A percentile compares a stretch with the other conserved stretches of the same genome.
phyloP scores from a whole-genome alignment of 2,329 filamentous ascomycete species.

The Colletotrichum musicola region DNA sequence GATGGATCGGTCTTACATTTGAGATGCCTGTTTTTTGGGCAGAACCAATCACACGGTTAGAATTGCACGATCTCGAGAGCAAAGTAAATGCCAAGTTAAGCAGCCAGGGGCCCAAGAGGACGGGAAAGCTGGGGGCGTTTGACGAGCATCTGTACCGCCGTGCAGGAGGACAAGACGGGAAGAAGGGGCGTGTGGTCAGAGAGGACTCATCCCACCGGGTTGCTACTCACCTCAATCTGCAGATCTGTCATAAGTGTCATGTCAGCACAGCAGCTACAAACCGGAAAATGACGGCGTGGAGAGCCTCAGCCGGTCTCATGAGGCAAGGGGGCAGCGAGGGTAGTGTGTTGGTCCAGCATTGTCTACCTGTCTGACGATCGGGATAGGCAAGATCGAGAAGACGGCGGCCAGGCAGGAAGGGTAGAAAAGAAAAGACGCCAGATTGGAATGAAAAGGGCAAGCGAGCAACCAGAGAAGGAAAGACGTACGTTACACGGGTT shows the following conservation, averaged over 20 bases:
- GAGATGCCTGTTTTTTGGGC: constrained; percentile 4
- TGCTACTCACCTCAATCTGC: constrained; percentile 32
- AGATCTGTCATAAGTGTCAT: constrained; percentile 20
- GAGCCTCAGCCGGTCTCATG: constrained; percentile 1
- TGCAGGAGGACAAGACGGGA: background rate
- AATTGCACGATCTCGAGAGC: background rate
- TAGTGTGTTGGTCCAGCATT: too few species aligned
- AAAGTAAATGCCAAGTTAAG: background rate
- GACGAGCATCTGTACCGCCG: background rate
- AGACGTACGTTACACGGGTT: constrained; percentile 34
- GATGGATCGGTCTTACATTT: constrained; percentile 25
- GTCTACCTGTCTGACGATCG: too few species aligned
- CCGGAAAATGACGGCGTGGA: background rate
- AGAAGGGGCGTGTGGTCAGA: background rate
- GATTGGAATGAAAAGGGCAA: background rate
- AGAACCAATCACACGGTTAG: constrained; percentile 10
- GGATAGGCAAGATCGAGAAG: background rate
- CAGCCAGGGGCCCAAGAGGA: background rate
- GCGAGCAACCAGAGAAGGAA: constrained; percentile 11
- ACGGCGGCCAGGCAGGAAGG: background rate
- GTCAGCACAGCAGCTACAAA: constrained; percentile 23
- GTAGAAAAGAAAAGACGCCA: background rate
- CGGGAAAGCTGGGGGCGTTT: background rate
- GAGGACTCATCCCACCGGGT: background rate
- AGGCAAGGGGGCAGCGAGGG: background rate